Evolutionary conservation across 805 yeast genomes (phyloP).

Genomic region (Candida ipomoeae): DNA sequence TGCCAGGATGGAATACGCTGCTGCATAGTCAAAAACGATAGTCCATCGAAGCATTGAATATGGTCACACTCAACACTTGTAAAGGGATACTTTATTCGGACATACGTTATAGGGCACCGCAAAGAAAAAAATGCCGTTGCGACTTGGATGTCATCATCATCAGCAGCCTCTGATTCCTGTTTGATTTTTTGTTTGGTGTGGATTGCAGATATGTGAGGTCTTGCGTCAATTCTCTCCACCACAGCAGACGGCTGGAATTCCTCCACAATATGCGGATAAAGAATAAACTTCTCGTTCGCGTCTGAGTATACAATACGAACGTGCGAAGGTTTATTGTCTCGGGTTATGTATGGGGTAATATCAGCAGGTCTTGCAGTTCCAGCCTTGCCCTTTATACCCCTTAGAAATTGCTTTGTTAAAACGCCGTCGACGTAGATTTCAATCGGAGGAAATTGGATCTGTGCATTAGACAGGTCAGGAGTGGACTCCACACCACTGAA

Average conservation of each 20-base stretch:
- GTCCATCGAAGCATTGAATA: constrained; percentile 83
- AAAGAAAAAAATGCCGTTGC: constrained; percentile 63
- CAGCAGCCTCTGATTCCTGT: constrained; percentile 32
- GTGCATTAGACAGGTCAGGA: constrained; percentile 22
- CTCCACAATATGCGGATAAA: constrained; percentile 60
- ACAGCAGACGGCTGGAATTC: constrained; percentile 21
- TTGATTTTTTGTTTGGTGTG: constrained; percentile 48
- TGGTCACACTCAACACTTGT: constrained; percentile 72
- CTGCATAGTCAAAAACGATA: constrained; percentile 69
- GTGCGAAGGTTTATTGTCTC: constrained; percentile 27
- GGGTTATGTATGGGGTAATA: constrained; percentile 45
- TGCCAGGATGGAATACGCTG: constrained; percentile 78
- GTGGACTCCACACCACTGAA: constrained; percentile 47
- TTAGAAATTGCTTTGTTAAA: constrained; percentile 38
- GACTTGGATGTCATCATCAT: constrained; percentile 69
- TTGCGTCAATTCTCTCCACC: constrained; percentile 17
- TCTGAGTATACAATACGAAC: constrained; percentile 57
- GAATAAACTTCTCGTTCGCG: constrained; percentile 45
- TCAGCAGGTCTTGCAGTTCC: constrained; percentile 86
- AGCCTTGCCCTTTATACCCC: constrained; percentile 70
- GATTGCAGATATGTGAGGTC: constrained; percentile 51
- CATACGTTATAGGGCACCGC: constrained; percentile 74
- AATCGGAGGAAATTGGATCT: constrained; percentile 68
- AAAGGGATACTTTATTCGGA: constrained; percentile 67
- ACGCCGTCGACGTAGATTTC: constrained; percentile 61